A percentile compares a stretch with the other conserved stretches of the same genome.
Evolutionary conservation across 2,329 filamentous ascomycete species (phyloP).

Genomic region (Lecanicillium sp.): DNA sequence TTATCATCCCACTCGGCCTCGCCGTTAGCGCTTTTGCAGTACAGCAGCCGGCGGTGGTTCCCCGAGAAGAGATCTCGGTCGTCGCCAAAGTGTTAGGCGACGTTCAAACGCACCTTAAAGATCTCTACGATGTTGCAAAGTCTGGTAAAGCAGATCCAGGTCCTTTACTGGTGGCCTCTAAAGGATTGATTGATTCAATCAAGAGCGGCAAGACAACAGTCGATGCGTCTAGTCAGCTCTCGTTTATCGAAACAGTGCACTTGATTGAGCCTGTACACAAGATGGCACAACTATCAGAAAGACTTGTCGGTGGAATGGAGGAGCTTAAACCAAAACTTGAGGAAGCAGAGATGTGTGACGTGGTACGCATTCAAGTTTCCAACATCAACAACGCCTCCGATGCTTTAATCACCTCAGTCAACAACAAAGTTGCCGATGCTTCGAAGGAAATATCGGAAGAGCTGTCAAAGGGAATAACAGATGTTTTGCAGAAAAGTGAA

Average conservation of each 20-base stretch:
- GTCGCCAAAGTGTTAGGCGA: too few species aligned
- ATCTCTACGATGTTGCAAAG: background rate
- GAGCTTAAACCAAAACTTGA: constrained; percentile 14
- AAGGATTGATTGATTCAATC: constrained; percentile 1
- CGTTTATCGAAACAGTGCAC: constrained; percentile 5
- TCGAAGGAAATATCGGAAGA: constrained; percentile 2
- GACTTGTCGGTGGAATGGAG: constrained; percentile 1
- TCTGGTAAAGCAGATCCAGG: constrained; percentile 2
- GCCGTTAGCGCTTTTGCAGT: too few species aligned
- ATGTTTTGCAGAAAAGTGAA: background rate
- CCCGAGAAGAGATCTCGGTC: too few species aligned
- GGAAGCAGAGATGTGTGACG: constrained; percentile 16
- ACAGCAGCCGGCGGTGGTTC: too few species aligned
- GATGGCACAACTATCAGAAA: background rate
- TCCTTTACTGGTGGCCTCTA: constrained; percentile 2
- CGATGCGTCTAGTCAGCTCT: background rate
- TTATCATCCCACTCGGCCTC: too few species aligned
- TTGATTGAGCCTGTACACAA: constrained; percentile 4
- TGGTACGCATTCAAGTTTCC: constrained; percentile 10
- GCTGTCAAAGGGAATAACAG: constrained; percentile 4
- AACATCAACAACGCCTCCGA: constrained; percentile 2
- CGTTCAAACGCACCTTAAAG: background rate
- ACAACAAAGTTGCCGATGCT: constrained; percentile 1
- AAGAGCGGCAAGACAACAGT: background rate
- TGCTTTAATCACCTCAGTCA: background rate